Evolutionary conservation across 805 yeast species (phyloP).

Genomic region (Starmera caribaea): DNA sequence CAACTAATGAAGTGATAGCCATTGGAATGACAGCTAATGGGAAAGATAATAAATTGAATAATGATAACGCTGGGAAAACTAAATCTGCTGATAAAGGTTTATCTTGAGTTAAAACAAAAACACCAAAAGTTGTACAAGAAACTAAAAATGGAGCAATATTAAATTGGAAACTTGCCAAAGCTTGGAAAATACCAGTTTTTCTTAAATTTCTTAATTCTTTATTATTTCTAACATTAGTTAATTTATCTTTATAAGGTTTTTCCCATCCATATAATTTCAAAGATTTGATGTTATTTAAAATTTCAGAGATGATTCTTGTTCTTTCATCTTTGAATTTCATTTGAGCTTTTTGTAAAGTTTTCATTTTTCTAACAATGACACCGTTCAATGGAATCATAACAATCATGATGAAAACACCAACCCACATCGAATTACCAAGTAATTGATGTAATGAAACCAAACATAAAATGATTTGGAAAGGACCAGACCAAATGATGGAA

Average conservation of each 20-base stretch:
- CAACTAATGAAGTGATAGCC: constrained; percentile 78
- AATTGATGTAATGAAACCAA: constrained; percentile 60
- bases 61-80: constrained; percentile 83
- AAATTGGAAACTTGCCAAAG: constrained; percentile 69
- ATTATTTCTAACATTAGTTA: constrained; percentile 78
- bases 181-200: constrained; percentile 62
- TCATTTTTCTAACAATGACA: constrained; percentile 54
- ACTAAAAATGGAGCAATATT: constrained; percentile 83
- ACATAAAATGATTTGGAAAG: constrained; percentile 77
- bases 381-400: constrained; percentile 77
- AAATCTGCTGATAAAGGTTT: constrained; percentile 78
- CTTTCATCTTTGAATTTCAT: constrained; percentile 90
- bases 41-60: constrained; percentile 82
- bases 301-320: constrained; percentile 80
- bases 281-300: constrained; percentile 84
- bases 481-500: constrained; percentile 85
- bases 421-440: constrained; percentile 90
- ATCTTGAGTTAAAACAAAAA: constrained; percentile 51
- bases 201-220: constrained; percentile 72
- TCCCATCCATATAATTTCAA: constrained; percentile 97
- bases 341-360: constrained; percentile 67
- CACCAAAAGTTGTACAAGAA: constrained; percentile 80
- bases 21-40: constrained; percentile 90
- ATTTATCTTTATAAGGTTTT: constrained; percentile 62
- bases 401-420: constrained; percentile 76